Conservation (phyloP, 2,329 filamentous ascomycete species). For the Aspergillus novoparasiticus region DNA sequence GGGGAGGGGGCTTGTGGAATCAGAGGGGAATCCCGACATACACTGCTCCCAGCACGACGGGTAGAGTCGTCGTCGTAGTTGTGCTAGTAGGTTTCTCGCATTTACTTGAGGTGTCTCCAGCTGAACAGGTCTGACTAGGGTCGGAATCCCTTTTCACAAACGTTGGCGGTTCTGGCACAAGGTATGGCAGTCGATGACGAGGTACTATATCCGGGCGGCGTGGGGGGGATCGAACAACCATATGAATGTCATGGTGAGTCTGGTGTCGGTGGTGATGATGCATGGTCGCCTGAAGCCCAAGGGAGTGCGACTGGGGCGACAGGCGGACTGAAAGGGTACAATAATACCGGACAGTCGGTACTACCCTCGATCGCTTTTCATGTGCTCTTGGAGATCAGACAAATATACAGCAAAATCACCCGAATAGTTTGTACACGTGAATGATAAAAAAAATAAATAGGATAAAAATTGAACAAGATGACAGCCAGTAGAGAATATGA, state of each 20-base stretch:
- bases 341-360: neutral
- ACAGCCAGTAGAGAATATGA: neutral
- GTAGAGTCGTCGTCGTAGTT: constrained; percentile 60
- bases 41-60: constrained; percentile 70
- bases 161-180: constrained; percentile 24
- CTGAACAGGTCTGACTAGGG: constrained; percentile 22
- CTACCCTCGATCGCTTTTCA: neutral
- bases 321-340: neutral
- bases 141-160: constrained; percentile 32
- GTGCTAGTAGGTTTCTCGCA: constrained; percentile 64
- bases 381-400: neutral
- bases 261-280: constrained; percentile 27
- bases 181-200: constrained; percentile 25
- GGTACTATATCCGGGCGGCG: constrained; percentile 31
- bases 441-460: neutral
- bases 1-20: neutral
- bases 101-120: constrained; percentile 27
- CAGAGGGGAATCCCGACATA: constrained; percentile 49
- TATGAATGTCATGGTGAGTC: constrained; percentile 28
- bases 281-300: constrained; percentile 23
- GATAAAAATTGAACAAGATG: neutral
- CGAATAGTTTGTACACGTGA: neutral
- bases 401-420: neutral
- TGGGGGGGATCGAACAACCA: constrained; percentile 24
- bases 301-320: neutral